Percentiles rank a stretch among this genome's conserved stretches.
These are phyloP conservation scores for Lojkania enalia DNA, from an alignment of 2,329 filamentous ascomycete species.

Conservation along the genomic window DNA sequence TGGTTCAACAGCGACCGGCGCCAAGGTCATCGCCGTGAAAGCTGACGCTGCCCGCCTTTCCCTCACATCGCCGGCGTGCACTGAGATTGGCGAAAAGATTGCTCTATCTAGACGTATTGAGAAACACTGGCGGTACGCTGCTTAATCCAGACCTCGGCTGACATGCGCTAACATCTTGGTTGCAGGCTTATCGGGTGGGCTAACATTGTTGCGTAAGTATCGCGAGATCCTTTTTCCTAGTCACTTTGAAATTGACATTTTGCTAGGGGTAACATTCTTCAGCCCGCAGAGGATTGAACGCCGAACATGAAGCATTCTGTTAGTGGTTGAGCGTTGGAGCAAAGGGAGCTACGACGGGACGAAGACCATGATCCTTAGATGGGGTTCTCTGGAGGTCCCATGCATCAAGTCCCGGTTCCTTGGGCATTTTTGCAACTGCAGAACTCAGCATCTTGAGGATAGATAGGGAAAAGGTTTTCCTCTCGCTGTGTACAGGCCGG, in stretches of 20 bases:
- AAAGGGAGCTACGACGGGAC: slow-evolving; percentile 18
- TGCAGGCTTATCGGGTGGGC: slow-evolving; percentile 46
- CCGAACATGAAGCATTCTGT: neutral
- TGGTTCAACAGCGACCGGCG: slow-evolving; percentile 93
- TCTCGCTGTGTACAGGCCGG: slow-evolving; percentile 12
- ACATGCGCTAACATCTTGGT: slow-evolving; percentile 10
- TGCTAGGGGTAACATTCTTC: slow-evolving; percentile 44
- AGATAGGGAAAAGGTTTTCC: slow-evolving; percentile 28
- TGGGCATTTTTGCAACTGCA: slow-evolving; percentile 39
- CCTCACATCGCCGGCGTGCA: slow-evolving; percentile 92
- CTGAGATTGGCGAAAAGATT: slow-evolving; percentile 97
- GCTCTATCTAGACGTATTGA: slow-evolving; percentile 95
- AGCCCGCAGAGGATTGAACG: slow-evolving; percentile 30
- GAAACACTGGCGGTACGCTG: slow-evolving; percentile 97
- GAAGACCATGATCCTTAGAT: slow-evolving; percentile 14
- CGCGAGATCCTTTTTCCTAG: slow-evolving; percentile 3
- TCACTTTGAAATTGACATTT: slow-evolving; percentile 20
- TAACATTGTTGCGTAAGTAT: slow-evolving; percentile 48
- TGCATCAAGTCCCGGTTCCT: slow-evolving; percentile 29
- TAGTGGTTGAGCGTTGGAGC: neutral
- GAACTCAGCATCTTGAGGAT: slow-evolving; percentile 29
- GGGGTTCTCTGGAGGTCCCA: slow-evolving; percentile 22
- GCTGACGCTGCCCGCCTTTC: slow-evolving; percentile 95
- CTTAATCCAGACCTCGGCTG: slow-evolving; percentile 35
- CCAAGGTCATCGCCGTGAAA: slow-evolving; percentile 96